A percentile compares a stretch with the other conserved stretches of the same genome.
phyloP scores from a whole-genome alignment of 108 stramenopile genomes.

The Hondaea fermentalgiana region DNA sequence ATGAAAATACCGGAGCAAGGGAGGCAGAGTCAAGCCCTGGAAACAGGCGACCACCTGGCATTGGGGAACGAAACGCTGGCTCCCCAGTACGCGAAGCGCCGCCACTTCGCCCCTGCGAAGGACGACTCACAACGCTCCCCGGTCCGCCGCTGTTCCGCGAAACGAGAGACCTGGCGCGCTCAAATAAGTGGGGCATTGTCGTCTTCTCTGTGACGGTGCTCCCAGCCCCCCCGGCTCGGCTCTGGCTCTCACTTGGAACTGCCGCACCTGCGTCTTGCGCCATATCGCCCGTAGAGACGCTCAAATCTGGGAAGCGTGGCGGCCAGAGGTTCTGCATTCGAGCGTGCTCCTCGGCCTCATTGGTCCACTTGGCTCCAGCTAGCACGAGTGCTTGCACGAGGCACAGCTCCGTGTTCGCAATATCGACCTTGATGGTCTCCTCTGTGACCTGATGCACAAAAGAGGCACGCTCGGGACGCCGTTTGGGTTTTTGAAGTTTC shows the following conservation, averaged over 20 bases:
- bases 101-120: neutral
- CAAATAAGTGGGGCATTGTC: neutral
- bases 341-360: neutral
- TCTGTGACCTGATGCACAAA: neutral
- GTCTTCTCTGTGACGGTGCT: neutral
- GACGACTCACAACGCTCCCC: neutral
- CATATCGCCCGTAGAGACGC: neutral
- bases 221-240: neutral
- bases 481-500: neutral
- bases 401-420: neutral
- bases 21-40: neutral
- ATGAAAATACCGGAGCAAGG: neutral
- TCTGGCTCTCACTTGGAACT: neutral
- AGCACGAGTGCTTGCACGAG: neutral
- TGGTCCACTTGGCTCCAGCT: neutral
- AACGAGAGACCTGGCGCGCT: neutral
- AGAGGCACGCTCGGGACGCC: neutral
- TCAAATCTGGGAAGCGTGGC: neutral
- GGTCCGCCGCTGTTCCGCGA: neutral
- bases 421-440: neutral
- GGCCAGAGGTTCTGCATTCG: neutral
- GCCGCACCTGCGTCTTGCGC: neutral
- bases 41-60: neutral
- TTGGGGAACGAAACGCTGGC: neutral
- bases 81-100: neutral